Percentiles rank a stretch among this genome's conserved stretches.
Conservation (phyloP, 2,329 filamentous ascomycete species). For the Colletotrichum tabaci region DNA sequence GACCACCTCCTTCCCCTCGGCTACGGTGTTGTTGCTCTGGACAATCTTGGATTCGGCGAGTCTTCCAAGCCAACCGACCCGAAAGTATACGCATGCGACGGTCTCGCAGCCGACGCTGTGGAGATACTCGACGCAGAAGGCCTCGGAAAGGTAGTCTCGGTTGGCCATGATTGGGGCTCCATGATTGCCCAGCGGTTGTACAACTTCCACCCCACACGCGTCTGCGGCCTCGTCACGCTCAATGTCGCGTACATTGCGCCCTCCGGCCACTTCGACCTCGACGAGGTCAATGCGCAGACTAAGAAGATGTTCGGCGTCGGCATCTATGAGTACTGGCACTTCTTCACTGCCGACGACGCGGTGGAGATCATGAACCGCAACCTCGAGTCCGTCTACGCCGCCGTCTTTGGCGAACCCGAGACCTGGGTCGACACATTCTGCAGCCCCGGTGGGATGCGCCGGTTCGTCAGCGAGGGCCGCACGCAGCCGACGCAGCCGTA, state of each 20-base stretch:
- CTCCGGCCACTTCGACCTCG: conserved; percentile 53
- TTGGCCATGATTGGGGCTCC: conserved; percentile 67
- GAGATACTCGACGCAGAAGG: conserved; percentile 58
- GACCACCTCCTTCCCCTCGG: conserved; percentile 55
- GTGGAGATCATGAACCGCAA: conserved; percentile 55
- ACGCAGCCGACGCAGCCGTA: conserved; percentile 47
- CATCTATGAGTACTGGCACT: conserved; percentile 60
- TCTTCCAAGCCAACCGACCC: conserved; percentile 58
- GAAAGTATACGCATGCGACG: conserved; percentile 53
- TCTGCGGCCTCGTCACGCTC: conserved; percentile 58
- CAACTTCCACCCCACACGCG: conserved; percentile 57
- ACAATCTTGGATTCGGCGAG: conserved; percentile 57
- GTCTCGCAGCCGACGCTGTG: conserved; percentile 54
- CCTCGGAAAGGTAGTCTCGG: conserved; percentile 53
- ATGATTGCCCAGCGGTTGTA: conserved; percentile 57
- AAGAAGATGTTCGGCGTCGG: conserved; percentile 54
- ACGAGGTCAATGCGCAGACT: conserved; percentile 50
- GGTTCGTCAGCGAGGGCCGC: conserved; percentile 44
- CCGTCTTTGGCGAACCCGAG: conserved; percentile 50
- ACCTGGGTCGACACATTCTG: conserved; percentile 56
- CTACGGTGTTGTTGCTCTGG: conserved; percentile 55
- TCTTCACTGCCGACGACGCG: conserved; percentile 59
- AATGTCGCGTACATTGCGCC: conserved; percentile 60
- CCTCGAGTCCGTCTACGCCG: conserved; percentile 54
- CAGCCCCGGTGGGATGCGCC: conserved; percentile 51